Base-by-base conservation (phyloP, 1,139 yeast species). In the Sugiyamaella japonica region DNA sequence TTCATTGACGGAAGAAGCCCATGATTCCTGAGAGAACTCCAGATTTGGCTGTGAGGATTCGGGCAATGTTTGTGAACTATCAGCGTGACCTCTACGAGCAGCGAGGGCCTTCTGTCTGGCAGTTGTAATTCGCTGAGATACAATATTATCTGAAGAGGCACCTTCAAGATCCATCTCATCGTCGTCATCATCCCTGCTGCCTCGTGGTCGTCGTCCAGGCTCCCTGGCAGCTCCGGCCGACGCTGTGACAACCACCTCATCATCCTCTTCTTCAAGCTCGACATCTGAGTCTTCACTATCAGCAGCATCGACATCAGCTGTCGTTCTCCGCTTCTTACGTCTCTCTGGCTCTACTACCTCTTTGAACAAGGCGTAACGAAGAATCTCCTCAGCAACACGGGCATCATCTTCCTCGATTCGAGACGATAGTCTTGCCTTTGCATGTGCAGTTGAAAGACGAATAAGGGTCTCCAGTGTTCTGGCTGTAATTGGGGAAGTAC, bases 381-480 rank as follows among this genome's bases (percentile, higher is more conserved):
- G 76, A 65, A 95, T 72, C 63, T 86, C 87, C 63, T 89, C 95
- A 2, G 99, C 99, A 43, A 88, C 85, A 60, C 79, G 76, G 1
- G 97, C 96, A 72, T 93, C 99, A 60, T 78, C 79, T 31, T 81
- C 81, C 40, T 86, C 89, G 17, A 93, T 85, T 2, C 82, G 77
- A 63, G 81, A 81, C 23, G 96, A 86, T 53, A 93, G 76, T 64
- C 99, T 79, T 12, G 93, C 89, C 69, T 93, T 93, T 20, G 99
- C 99, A 71, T 93, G 99, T 0, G 99, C 99, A 1, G 98, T 89
- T 0, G 98, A 80, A 59, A 93, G 77, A 77, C 99, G 96, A 70
- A 93, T 93, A 63, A 93, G 78, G 0, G 99, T 93, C 74, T 93
- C 99, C 64, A 93, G 77, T 2, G 99, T 95, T 83, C 99, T 89